Conservation (phyloP, 441 rosid species). For the Metrosideros polymorpha region DNA sequence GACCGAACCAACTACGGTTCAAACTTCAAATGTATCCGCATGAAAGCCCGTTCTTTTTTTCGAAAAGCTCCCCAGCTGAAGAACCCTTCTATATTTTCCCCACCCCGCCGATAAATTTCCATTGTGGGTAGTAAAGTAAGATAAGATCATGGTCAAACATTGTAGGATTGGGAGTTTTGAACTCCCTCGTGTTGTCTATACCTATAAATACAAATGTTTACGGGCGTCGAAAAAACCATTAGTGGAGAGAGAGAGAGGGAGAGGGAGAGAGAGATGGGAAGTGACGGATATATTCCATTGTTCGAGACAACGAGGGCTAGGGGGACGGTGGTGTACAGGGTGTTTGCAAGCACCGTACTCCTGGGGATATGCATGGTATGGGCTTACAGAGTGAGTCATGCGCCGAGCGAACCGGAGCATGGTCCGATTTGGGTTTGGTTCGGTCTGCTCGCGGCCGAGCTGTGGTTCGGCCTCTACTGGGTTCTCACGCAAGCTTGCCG, state of each 20-base stretch:
- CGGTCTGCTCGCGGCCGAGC: constrained; percentile 34
- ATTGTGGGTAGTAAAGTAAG: too few relatives aligned
- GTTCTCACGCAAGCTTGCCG: constrained; percentile 21
- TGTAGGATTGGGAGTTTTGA: neutral
- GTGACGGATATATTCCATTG: constrained; percentile 7
- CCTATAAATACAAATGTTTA: neutral
- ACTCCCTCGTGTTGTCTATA: neutral
- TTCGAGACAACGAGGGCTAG: constrained; percentile 25
- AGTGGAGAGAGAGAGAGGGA: too few relatives aligned
- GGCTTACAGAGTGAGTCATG: constrained; percentile 19
- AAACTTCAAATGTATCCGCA: too few relatives aligned
- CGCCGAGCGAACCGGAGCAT: constrained; percentile 16
- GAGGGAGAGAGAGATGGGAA: neutral
- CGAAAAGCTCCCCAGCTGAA: too few relatives aligned
- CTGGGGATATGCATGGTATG: constrained; percentile 20
- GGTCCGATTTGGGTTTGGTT: constrained; percentile 35
- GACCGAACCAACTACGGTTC: too few relatives aligned
- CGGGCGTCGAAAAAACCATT: neutral
- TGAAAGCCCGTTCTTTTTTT: too few relatives aligned
- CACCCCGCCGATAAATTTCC: too few relatives aligned
- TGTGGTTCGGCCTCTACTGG: constrained; percentile 59
- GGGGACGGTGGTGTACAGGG: constrained; percentile 15
- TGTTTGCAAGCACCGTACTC: constrained; percentile 23
- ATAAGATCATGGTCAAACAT: neutral
- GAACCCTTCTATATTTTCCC: too few relatives aligned